Percentiles rank a stretch among this genome's conserved stretches.
These are phyloP conservation scores for Akanthomyces muscarius DNA, from an alignment of 2,329 filamentous ascomycete species.

Conservation along the genomic window DNA sequence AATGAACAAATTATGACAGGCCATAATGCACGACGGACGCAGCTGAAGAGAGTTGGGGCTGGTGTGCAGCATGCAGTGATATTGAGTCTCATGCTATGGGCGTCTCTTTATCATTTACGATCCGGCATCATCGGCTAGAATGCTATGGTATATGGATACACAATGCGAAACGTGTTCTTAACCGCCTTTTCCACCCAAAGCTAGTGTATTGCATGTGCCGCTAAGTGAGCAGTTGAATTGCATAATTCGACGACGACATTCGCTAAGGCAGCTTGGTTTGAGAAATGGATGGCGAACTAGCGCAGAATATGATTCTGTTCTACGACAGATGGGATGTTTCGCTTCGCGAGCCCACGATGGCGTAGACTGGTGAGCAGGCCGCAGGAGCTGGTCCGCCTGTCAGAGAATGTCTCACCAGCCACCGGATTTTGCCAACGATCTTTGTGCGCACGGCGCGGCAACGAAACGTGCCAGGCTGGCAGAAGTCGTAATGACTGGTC, in stretches of 20 bases:
- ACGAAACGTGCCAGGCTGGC: background rate
- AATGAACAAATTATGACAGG: background rate
- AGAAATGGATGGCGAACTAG: background rate
- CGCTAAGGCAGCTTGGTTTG: background rate
- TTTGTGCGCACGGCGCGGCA: background rate
- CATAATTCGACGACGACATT: background rate
- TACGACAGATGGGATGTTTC: background rate
- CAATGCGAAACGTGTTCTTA: background rate
- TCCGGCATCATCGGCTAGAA: background rate
- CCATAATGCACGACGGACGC: background rate
- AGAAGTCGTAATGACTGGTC: too few relatives aligned
- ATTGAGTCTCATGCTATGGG: background rate
- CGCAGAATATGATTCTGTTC: too few relatives aligned
- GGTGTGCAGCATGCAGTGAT: background rate
- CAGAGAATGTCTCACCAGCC: slow-evolving; percentile 12
- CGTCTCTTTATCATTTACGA: background rate
- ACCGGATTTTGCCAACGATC: background rate
- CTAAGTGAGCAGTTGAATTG: background rate
- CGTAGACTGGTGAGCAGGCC: background rate
- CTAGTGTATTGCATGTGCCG: too few relatives aligned
- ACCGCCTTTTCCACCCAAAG: too few relatives aligned
- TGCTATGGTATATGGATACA: background rate
- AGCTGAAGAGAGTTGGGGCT: background rate
- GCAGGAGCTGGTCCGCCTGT: background rate
- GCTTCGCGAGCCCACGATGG: background rate